Percentiles rank a stretch among this genome's conserved stretches.
Conservation (phyloP, 179 eudicot genomes). For the Nepenthes alata region DNA sequence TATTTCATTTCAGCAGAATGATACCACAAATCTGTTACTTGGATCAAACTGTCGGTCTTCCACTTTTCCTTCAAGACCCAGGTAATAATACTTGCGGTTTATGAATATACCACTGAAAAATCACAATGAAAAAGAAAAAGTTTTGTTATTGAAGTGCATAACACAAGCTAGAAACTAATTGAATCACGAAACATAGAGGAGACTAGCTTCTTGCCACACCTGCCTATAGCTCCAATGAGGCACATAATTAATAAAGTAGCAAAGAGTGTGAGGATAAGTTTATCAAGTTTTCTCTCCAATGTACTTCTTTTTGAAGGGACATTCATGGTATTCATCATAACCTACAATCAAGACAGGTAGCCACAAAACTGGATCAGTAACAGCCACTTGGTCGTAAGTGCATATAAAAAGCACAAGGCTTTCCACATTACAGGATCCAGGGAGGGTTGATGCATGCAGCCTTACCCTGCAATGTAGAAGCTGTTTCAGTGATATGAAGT, state of each 20-base stretch:
- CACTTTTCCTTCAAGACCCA: conserved; percentile 44
- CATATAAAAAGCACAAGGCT: neutral
- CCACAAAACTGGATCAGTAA: conserved; percentile 2
- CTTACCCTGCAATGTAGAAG: too few relatives aligned
- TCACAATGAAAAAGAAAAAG: conserved; percentile 10
- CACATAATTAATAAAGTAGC: conserved; percentile 76
- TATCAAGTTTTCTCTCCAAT: conserved; percentile 94
- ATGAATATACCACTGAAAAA: conserved; percentile 66
- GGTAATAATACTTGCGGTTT: conserved; percentile 47
- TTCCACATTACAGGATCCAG: too few relatives aligned
- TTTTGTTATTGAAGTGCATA: neutral
- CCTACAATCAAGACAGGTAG: conserved; percentile 37
- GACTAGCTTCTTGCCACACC: conserved; percentile 31
- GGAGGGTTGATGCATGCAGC: too few relatives aligned
- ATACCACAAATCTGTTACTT: conserved; percentile 73
- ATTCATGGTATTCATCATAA: conserved; percentile 99
- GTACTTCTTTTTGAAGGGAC: conserved; percentile 99
- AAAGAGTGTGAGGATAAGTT: conserved; percentile 75
- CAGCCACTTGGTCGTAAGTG: neutral
- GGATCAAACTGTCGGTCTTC: conserved; percentile 69
- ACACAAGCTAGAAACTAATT: neutral
- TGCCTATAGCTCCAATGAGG: conserved; percentile 86
- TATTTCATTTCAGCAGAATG: conserved; percentile 1
- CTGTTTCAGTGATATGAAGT: too few relatives aligned
- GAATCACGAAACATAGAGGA: neutral